Percentiles rank a stretch among this genome's conserved stretches.
These are phyloP conservation scores for Globisporangium megalacanthum DNA, from an alignment of 352 stramenopile genomes.

Conservation along the genomic window DNA sequence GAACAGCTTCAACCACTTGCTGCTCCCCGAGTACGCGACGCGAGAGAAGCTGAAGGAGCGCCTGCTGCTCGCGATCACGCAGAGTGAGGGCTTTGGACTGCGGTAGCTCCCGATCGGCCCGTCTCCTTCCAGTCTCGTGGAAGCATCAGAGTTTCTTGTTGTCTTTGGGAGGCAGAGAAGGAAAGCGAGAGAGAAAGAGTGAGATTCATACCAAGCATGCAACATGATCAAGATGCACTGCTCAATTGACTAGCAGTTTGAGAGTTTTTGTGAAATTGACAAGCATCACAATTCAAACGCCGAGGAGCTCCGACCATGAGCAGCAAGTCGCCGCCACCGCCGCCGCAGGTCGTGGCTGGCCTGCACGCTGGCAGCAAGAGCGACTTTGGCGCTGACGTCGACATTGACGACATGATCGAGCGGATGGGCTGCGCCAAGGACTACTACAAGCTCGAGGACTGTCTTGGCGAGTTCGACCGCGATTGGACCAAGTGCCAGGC, in stretches of 20 bases:
- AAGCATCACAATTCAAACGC: background rate
- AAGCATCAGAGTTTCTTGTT: too few species aligned
- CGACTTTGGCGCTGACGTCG: conserved; percentile 71
- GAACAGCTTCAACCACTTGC: conserved; percentile 81
- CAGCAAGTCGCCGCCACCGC: background rate
- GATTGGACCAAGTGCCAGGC: conserved; percentile 86
- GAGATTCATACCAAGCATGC: background rate
- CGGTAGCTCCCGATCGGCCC: conserved; percentile 25
- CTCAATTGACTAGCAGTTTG: background rate
- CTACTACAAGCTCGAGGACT: conserved; percentile 86
- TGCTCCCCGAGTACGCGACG: conserved; percentile 77
- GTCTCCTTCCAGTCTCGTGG: too few species aligned
- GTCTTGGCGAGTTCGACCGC: conserved; percentile 69
- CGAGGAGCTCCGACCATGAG: background rate
- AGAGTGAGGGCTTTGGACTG: conserved; percentile 80
- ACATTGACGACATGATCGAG: conserved; percentile 84
- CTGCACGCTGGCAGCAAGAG: conserved; percentile 81
- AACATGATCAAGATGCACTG: background rate
- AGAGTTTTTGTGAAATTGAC: conserved; percentile 6
- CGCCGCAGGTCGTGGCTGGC: conserved; percentile 36
- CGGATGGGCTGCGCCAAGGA: conserved; percentile 76
- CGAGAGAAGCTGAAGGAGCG: conserved; percentile 77
- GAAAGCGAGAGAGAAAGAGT: background rate
- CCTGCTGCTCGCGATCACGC: conserved; percentile 74
- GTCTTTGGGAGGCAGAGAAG: background rate